Conservation (phyloP, 257 asterid genomes). For the Nyctanthes arbortristis region DNA sequence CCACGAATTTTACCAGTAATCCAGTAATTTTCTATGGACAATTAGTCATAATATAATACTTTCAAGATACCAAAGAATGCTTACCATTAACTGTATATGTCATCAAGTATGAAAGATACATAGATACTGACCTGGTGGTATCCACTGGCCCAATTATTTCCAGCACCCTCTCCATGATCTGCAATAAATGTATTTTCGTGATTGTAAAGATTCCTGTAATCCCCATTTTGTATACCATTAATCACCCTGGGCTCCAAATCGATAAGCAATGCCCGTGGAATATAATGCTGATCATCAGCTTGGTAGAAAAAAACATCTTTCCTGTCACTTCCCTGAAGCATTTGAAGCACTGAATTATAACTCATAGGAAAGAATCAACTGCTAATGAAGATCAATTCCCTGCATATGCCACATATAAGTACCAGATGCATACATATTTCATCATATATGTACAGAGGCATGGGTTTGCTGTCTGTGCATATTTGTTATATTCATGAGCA, state of each 20-base stretch:
- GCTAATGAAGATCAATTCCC: neutral
- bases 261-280: slow-evolving; percentile 95
- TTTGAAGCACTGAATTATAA: slow-evolving; percentile 6
- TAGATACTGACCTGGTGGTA: slow-evolving; percentile 78
- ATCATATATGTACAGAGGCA: neutral
- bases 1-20: slow-evolving; percentile 9
- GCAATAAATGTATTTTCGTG: slow-evolving; percentile 93
- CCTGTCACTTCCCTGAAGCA: slow-evolving; percentile 92
- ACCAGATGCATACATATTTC: neutral
- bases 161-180: slow-evolving; percentile 98
- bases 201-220: slow-evolving; percentile 92
- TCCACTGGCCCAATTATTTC: slow-evolving; percentile 99
- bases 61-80: neutral
- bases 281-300: slow-evolving; percentile 98
- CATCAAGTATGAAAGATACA: slow-evolving; percentile 8
- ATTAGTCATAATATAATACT: neutral
- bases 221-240: slow-evolving; percentile 93
- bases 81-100: neutral
- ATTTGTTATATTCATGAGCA: neutral
- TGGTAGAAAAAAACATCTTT: slow-evolving; percentile 99
- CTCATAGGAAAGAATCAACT: neutral
- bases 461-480: too few relatives aligned
- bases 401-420: neutral
- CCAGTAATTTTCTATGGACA: neutral
- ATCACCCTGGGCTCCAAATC: slow-evolving; percentile 99